Evolutionary conservation across 805 yeast species (phyloP).

Genomic region (Yamadazyma scolyti): DNA sequence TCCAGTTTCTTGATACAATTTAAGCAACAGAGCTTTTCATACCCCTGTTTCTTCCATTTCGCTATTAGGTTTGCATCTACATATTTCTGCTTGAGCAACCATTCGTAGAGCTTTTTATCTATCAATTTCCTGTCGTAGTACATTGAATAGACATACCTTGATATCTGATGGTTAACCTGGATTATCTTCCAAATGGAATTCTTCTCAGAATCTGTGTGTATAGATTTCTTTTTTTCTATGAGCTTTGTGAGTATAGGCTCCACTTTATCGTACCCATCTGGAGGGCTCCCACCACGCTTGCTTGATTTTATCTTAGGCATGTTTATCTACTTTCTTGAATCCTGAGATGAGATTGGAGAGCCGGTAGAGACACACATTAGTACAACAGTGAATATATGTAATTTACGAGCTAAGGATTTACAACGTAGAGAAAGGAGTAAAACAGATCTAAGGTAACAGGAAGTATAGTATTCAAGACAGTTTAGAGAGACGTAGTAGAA

Average conservation of each 20-base stretch:
- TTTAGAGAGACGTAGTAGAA: background rate
- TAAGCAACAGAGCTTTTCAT: constrained; percentile 81
- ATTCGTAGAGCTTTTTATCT: constrained; percentile 63
- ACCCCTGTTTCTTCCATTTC: constrained; percentile 79
- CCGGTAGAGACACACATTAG: constrained; percentile 27
- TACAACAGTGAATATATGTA: too few relatives aligned
- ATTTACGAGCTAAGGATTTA: too few relatives aligned
- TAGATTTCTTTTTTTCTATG: constrained; percentile 52
- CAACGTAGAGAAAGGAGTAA: too few relatives aligned
- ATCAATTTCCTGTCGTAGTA: constrained; percentile 70
- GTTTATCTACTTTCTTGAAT: too few relatives aligned
- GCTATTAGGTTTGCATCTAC: constrained; percentile 73
- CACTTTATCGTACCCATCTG: constrained; percentile 69
- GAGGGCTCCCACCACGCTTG: constrained; percentile 51
- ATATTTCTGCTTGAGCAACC: constrained; percentile 63
- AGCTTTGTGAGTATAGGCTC: constrained; percentile 64
- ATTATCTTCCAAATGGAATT: constrained; percentile 68
- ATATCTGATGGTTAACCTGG: constrained; percentile 67
- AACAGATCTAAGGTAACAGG: too few relatives aligned
- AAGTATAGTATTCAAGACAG: too few relatives aligned
- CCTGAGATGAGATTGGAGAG: too few relatives aligned
- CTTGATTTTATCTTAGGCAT: constrained; percentile 47
- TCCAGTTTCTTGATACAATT: constrained; percentile 67
- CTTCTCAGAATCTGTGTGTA: constrained; percentile 40
- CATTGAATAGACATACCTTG: constrained; percentile 71